Base-by-base conservation (phyloP, 1,284 basidiomycete genomes). In the Marasmius tenuissimus region DNA sequence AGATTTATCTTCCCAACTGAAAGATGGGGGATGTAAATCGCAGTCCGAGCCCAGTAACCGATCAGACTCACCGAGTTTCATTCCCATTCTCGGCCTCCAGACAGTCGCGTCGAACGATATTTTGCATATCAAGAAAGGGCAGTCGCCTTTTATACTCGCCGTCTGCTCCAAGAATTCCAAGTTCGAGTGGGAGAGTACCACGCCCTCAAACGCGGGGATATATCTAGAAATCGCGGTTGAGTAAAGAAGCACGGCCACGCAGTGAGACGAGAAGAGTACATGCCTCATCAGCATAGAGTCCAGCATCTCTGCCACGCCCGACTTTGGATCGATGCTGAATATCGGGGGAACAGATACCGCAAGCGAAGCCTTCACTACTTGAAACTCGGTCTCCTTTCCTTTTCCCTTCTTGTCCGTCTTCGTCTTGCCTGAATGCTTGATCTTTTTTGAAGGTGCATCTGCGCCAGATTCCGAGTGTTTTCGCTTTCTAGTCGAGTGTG, bases 201-300 rank as follows among this genome's bases (percentile, higher is more conserved):
- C 94, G 63, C 95, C 96, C 59, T 85, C 82, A 53, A 98, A 81
- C 22, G 93, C 88, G 22, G 93, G 91, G 52, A 97, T 87, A 75
- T 98, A 97, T 75, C 96, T 98, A 18, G 5, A 42, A n/a, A 1
- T 47, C n/a, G 59, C 20, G 39, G 52, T 38, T 12, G 39, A 33
- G 22, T 34, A 57, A 18, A 14, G 27, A 59, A 16, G 35, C 8
- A n/a, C 12, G n/a, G 11, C 20, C 37, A 55, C 3, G 38, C 16
- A 11, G 34, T 16, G 38, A 22, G n/a, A 2, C 4, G n/a, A 45
- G 16, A 37, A 22, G 20, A 45, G 20, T 11, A 45, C 39, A 8
- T 71, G 95, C 95, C 93, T 86, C 95, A 97, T 97, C 27, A 97
- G 78, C 89, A 96, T 91, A 10, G 91, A 92, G 73, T 97, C 94